Conservation (phyloP, 345 rosid genomes). For the Brassica incana region DNA sequence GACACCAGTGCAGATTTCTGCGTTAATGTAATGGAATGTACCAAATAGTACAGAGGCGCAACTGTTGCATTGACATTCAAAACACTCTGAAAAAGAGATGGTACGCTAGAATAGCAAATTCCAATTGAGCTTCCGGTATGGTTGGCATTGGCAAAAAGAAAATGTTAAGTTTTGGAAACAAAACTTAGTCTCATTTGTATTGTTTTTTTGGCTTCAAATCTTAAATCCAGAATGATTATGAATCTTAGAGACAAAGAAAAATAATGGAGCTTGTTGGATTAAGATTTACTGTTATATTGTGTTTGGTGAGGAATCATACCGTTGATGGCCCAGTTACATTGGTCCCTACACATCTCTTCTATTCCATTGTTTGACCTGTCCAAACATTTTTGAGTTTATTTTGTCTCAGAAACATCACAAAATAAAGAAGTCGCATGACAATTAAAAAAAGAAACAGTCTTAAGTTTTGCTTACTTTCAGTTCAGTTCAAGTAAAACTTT, state of each 20-base stretch:
- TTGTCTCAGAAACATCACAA: background rate
- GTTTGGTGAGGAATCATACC: background rate
- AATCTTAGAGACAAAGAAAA: background rate
- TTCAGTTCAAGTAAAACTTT: conserved; percentile 59
- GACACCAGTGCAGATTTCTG: no score
- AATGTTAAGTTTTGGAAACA: background rate
- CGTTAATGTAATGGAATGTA: no score
- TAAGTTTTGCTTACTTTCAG: conserved; percentile 75
- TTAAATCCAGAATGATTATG: background rate
- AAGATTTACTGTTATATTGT: background rate
- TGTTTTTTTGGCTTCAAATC: background rate
- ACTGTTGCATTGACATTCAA: background rate
- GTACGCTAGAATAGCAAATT: background rate
- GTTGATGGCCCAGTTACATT: background rate
- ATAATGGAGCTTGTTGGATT: background rate
- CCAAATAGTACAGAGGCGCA: no score
- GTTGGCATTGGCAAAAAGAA: background rate
- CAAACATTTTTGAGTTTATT: conserved; percentile 4
- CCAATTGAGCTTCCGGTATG: background rate
- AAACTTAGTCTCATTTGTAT: background rate
- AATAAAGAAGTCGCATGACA: background rate
- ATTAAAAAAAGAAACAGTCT: background rate
- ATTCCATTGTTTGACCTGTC: conserved; percentile 78
- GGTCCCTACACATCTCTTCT: conserved; percentile 69
- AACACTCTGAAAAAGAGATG: background rate